Base-by-base conservation (phyloP, 192 early-diverging fungal genomes). In the Coemansia sp. region DNA sequence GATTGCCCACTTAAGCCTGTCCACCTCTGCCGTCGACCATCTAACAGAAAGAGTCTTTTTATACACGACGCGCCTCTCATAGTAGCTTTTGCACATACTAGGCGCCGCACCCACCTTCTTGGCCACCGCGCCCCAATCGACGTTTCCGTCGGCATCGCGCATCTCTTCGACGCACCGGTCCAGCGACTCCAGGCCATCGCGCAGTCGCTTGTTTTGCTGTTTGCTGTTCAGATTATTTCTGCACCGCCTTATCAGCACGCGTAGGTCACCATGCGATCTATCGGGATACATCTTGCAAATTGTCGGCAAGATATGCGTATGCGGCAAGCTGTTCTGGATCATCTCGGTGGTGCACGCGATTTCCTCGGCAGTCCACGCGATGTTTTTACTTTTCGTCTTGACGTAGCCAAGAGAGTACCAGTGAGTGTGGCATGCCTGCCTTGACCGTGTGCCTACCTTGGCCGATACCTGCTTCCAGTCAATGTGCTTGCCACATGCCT, bases 121-220 rank as follows among this genome's bases (percentile, higher is more conserved):
- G 30, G 27, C 34, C 20, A 61, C 60, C 2, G 47, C 49, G 1
- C 60, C 14, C 60, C 60, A 61, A 7, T 61, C 60, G 8, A 61
- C 30, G 3, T 27, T 1, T n/a, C 60, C 60, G 18, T 56, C 13
- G 30, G 46, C 27, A 20, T 30, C 30, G 10, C 20, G 23, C 7
- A 16, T 28, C 18, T 35, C 30, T 16, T 51, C 20, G 20, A 51
- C 60, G 14, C 27, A 46, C 8, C 24, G 19, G 18, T 18, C 11
- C 20, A 61, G 45, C 1, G 27, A 22, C 19, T 47, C 29, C 8
- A 18, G 19, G 10, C 51, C 22, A 11, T 24, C 1, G 18, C 22
- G 16, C 2, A 35, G 16, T 5, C 29, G 29, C 30, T 51, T 28
- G 27, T 34, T 27, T 16, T 22, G 3, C 2, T 30, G 47, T 0